These are phyloP conservation scores for Paramecium bursaria DNA, from an alignment of 73 alveolate species.

Conservation along the genomic window DNA sequence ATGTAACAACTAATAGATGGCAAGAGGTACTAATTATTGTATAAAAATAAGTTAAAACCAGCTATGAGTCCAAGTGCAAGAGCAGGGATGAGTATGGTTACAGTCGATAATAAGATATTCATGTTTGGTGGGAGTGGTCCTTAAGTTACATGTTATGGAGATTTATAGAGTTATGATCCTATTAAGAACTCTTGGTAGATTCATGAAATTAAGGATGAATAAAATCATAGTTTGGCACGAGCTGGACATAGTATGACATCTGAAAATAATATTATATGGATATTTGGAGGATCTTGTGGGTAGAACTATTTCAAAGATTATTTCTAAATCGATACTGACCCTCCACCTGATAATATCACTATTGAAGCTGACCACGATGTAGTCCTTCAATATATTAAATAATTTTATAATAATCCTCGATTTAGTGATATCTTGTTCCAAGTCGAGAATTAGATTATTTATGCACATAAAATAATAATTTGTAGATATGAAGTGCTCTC, in stretches of 20 bases:
- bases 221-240: constrained; percentile 80
- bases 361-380: constrained; percentile 50
- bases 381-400: constrained; percentile 62
- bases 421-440: constrained; percentile 81
- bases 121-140: constrained; percentile 95
- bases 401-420: constrained; percentile 73
- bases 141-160: constrained; percentile 87
- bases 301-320: constrained; percentile 77
- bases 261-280: constrained; percentile 71
- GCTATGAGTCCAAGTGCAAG: constrained; percentile 86
- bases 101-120: constrained; percentile 77
- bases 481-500: constrained; percentile 75
- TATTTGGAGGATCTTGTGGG: constrained; percentile 93
- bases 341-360: constrained; percentile 75
- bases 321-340: constrained; percentile 82
- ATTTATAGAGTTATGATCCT: constrained; percentile 82
- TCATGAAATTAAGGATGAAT: constrained; percentile 66
- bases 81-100: constrained; percentile 91
- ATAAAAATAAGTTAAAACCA: constrained; percentile 69
- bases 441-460: constrained; percentile 78
- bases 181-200: constrained; percentile 70
- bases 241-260: constrained; percentile 91
- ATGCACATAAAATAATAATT: constrained; percentile 87
- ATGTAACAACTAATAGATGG: constrained; percentile 74
- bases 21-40: no score